A percentile compares a stretch with the other conserved stretches of the same genome.
Conservation (phyloP, 1,284 basidiomycete species). For the Xerocomus nothofagi region DNA sequence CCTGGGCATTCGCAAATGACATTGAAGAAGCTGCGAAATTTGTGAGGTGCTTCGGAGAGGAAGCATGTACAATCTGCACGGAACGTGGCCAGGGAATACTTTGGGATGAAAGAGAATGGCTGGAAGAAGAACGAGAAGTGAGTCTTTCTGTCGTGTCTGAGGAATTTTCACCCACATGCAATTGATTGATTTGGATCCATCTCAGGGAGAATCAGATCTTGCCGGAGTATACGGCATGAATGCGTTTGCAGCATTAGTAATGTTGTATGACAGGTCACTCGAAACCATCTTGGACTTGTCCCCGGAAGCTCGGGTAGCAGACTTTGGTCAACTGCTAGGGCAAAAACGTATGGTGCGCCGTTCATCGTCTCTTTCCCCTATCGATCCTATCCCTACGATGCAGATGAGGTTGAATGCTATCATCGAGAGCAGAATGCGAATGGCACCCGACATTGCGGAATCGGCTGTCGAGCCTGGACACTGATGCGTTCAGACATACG, state of each 20-base stretch:
- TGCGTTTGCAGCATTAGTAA: constrained; percentile 58
- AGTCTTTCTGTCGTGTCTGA: constrained; percentile 15
- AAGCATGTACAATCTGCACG: constrained; percentile 45
- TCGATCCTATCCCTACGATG: constrained; percentile 11
- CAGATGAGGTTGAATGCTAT: constrained; percentile 40
- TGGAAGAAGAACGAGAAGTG: constrained; percentile 55
- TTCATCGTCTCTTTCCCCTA: background rate
- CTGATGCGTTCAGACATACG: constrained; percentile 14
- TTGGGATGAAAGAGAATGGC: constrained; percentile 64
- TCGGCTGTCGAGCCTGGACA: constrained; percentile 12
- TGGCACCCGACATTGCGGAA: constrained; percentile 19
- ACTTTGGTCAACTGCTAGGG: constrained; percentile 52
- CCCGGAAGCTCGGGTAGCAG: constrained; percentile 46
- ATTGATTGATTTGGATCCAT: constrained; percentile 8
- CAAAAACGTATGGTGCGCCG: constrained; percentile 52
- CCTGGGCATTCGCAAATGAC: constrained; percentile 61
- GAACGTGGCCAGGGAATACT: constrained; percentile 39
- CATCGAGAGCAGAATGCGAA: constrained; percentile 39
- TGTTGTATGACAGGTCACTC: constrained; percentile 56
- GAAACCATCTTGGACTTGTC: constrained; percentile 54
- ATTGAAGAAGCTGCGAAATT: constrained; percentile 55
- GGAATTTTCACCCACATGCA: constrained; percentile 13
- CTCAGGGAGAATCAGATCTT: constrained; percentile 57
- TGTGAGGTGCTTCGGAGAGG: constrained; percentile 56
- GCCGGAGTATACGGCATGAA: constrained; percentile 61